Evolutionary conservation across 352 stramenopile species (phyloP), one percentile per base, ranked within the genome.

Genomic region (Phytophthora quininea): DNA sequence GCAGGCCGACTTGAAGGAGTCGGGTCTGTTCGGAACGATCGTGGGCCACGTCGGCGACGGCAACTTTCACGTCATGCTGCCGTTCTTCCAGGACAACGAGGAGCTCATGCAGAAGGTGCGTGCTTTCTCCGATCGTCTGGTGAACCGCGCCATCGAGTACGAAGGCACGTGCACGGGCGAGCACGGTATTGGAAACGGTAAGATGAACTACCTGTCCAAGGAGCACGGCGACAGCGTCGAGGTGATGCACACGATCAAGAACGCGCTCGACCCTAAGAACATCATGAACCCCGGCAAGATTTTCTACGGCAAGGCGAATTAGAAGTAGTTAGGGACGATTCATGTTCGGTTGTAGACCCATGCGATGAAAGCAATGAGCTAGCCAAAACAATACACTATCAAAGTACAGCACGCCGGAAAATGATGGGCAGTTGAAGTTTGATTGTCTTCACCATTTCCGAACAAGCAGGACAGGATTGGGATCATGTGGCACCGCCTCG

Each of bases 251-350:
- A 72, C 77, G 27, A 94, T 99, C 71, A 99, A 99, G 80, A 81
- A 88, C 24, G 85, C 95, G 33, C 69, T 99, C 7, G 97, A 99
- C 80, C 97, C 97, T 15, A 79, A 92, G 45, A 92, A 97, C 69
- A 98, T 99, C 45, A 91, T 99, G 82, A 99, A 99, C 82, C 97
- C 97, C 0, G 97, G 97, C 58, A 99, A 99, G 80, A 91, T 99
- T 54, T 90, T 99, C 55, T 92, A 93, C 52, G 76, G 62, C 14
- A 58, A 78, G 29, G 19, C 19, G 19, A 55, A 49, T 35, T 65
- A 69, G 42, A 72, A 69, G 55, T 53, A 58, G 53, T 32, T 11
- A 51, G 43, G n/a, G 54, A 52, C 60, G 42, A 56, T 52, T 45
- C 11, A 24, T 27, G 8, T 51, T 9, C 24, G 27, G 30, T 24